Percentiles rank a stretch among this genome's conserved stretches.
These are phyloP conservation scores for Phytophthora macrochlamydospora DNA, from an alignment of 352 stramenopile genomes.

Conservation along the genomic window DNA sequence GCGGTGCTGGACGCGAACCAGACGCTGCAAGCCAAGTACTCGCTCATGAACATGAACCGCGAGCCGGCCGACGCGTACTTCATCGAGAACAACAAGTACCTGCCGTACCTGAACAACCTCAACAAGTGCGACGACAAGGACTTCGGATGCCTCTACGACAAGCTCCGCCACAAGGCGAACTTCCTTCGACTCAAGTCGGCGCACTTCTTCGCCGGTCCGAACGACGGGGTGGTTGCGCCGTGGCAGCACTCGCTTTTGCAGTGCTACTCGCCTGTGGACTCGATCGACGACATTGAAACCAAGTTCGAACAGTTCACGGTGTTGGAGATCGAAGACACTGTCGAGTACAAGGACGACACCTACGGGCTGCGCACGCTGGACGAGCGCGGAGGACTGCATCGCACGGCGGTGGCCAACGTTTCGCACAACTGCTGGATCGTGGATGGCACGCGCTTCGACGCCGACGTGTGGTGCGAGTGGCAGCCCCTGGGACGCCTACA, in stretches of 20 bases:
- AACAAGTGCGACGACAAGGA: slow-evolving; percentile 4
- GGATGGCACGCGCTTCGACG: slow-evolving; percentile 17
- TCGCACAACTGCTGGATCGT: slow-evolving; percentile 33
- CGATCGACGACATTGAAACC: slow-evolving; percentile 15
- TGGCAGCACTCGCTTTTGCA: slow-evolving; percentile 38
- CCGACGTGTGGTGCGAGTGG: slow-evolving; percentile 6
- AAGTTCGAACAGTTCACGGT: slow-evolving; percentile 19
- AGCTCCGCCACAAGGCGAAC: slow-evolving; percentile 29
- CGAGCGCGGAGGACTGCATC: slow-evolving; percentile 15
- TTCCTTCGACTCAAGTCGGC: slow-evolving; percentile 28
- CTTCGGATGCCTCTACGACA: slow-evolving; percentile 8
- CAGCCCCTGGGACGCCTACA: slow-evolving; percentile 9
- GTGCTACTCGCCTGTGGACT: slow-evolving; percentile 26
- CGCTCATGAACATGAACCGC: slow-evolving; percentile 46
- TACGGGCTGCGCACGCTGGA: slow-evolving; percentile 27
- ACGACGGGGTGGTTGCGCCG: slow-evolving; percentile 31
- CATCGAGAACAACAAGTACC: slow-evolving; percentile 19
- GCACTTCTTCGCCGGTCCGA: slow-evolving; percentile 35
- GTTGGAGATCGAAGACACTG: slow-evolving; percentile 25
- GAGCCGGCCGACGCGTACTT: slow-evolving; percentile 22
- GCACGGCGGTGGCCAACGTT: slow-evolving; percentile 18
- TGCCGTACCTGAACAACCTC: slow-evolving; percentile 26
- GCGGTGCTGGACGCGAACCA: slow-evolving; percentile 32
- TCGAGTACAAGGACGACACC: slow-evolving; percentile 29
- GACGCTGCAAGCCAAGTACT: slow-evolving; percentile 39